These are phyloP conservation scores for Moniliophthora roreri DNA, from an alignment of 1,284 basidiomycete genomes.

Conservation along the genomic window DNA sequence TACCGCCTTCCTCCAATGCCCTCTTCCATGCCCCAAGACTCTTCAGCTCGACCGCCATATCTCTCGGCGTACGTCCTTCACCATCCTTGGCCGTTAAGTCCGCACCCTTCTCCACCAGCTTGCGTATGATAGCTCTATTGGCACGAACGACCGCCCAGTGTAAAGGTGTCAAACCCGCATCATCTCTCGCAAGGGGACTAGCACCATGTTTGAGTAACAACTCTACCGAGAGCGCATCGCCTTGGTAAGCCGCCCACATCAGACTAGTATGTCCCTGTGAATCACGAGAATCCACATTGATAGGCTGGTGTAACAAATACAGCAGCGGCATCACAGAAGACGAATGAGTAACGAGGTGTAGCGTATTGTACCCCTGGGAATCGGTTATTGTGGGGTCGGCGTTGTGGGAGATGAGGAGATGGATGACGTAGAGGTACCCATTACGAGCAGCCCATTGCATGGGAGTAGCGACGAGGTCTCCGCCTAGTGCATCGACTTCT, in stretches of 20 bases:
- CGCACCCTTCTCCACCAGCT: slow-evolving; percentile 83
- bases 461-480: slow-evolving; percentile 94
- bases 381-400: slow-evolving; percentile 93
- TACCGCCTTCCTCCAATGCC: slow-evolving; percentile 84
- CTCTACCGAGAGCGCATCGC: slow-evolving; percentile 94
- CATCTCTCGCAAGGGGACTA: slow-evolving; percentile 74
- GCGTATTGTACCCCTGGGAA: slow-evolving; percentile 94
- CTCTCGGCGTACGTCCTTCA: slow-evolving; percentile 85
- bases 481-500: slow-evolving; percentile 91
- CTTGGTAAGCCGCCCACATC: slow-evolving; percentile 99
- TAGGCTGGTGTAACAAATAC: slow-evolving; percentile 90
- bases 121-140: slow-evolving; percentile 82
- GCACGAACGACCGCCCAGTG: slow-evolving; percentile 99
- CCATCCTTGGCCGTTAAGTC: slow-evolving; percentile 83
- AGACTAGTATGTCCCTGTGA: slow-evolving; percentile 92
- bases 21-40: slow-evolving; percentile 85
- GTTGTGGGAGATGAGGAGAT: slow-evolving; percentile 84
- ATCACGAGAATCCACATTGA: slow-evolving; percentile 87
- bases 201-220: slow-evolving; percentile 89
- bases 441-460: slow-evolving; percentile 98
- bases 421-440: slow-evolving; percentile 93
- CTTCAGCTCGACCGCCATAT: slow-evolving; percentile 95
- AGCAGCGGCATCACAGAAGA: slow-evolving; percentile 92
- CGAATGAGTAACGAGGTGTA: slow-evolving; percentile 95
- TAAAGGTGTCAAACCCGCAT: slow-evolving; percentile 84